Conservation (phyloP, 2,329 filamentous ascomycete species). For the Rhynchosporium agropyri region DNA sequence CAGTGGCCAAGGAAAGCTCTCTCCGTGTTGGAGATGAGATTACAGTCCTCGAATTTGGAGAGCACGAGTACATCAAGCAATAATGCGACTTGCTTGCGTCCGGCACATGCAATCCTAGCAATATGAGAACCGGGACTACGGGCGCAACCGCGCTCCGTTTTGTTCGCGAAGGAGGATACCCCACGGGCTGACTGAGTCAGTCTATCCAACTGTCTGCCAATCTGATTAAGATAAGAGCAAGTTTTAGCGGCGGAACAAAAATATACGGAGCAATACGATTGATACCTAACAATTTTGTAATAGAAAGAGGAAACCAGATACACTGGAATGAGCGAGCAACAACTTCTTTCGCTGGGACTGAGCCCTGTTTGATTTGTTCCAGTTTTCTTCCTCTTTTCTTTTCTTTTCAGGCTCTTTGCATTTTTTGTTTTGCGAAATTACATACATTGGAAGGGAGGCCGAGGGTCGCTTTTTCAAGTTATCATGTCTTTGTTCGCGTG, state of each 20-base stretch:
- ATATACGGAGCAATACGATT: not conserved
- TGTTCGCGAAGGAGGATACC: constrained; percentile 9
- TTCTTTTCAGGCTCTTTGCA: not conserved
- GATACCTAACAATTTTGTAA: constrained; percentile 12
- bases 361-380: not conserved
- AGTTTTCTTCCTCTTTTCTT: constrained; percentile 3
- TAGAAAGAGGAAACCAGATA: not conserved
- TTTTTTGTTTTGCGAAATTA: not conserved
- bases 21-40: constrained; percentile 58
- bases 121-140: not conserved
- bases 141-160: not conserved
- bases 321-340: not conserved
- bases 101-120: not conserved
- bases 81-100: constrained; percentile 11
- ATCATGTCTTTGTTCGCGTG: not conserved
- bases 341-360: not conserved
- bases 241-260: constrained; percentile 7
- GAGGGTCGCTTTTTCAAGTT: not conserved
- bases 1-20: constrained; percentile 50
- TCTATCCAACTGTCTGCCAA: not conserved
- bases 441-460: not conserved
- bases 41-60: constrained; percentile 20
- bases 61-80: constrained; percentile 21
- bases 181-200: not conserved
- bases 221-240: constrained; percentile 14